Evolutionary conservation across 1,284 basidiomycete species (phyloP).

Genomic region (Cutaneotrichosporon cyanovorans): DNA sequence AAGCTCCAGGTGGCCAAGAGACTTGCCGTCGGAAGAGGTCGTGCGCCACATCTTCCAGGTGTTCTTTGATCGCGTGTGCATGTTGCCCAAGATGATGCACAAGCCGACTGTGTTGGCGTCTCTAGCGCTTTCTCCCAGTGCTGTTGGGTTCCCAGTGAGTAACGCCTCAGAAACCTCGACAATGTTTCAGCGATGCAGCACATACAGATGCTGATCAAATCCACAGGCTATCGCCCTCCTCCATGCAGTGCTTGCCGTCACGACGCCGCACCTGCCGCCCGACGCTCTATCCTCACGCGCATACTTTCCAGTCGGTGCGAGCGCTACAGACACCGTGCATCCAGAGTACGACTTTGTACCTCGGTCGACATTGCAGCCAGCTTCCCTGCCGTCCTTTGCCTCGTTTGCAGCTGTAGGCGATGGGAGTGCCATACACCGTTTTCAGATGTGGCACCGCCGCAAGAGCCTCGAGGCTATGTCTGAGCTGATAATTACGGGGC

Average conservation of each 20-base stretch:
- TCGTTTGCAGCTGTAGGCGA: background rate
- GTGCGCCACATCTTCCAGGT: constrained; percentile 31
- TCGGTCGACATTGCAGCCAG: constrained; percentile 2
- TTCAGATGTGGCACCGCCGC: constrained; percentile 39
- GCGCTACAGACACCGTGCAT: constrained; percentile 20
- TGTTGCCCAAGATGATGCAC: constrained; percentile 34
- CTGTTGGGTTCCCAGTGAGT: constrained; percentile 36
- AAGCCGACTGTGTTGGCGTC: constrained; percentile 20
- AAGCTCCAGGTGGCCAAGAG: constrained; percentile 28
- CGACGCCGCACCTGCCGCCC: constrained; percentile 28
- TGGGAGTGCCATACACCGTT: constrained; percentile 24
- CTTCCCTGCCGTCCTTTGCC: background rate
- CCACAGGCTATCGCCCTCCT: constrained; percentile 17
- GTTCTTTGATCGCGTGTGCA: constrained; percentile 38
- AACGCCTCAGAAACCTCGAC: background rate
- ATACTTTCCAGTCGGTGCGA: constrained; percentile 36
- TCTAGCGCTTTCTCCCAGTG: constrained; percentile 29
- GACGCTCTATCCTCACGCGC: constrained; percentile 21
- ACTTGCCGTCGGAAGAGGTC: constrained; percentile 28
- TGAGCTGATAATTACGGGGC: constrained; percentile 11
- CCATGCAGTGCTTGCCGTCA: constrained; percentile 34
- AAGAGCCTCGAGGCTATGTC: constrained; percentile 27
- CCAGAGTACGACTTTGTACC: constrained; percentile 25
- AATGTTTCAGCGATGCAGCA: too few relatives aligned
- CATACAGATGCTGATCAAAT: background rate